Conservation (phyloP, 768 basidiomycete genomes). For the Paxillus involutus region DNA sequence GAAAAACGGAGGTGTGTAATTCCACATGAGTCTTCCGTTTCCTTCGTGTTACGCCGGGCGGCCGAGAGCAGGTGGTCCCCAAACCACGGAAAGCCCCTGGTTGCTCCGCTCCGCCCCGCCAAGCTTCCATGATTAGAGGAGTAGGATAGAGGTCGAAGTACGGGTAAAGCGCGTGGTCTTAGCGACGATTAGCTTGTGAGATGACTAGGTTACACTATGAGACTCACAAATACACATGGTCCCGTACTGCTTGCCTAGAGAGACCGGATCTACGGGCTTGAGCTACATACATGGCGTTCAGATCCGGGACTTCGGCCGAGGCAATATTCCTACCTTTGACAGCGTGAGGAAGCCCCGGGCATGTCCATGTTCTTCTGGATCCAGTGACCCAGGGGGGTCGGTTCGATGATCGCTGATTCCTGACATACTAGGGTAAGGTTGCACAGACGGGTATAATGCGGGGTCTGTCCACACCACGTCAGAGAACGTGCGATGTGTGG, state of each 20-base stretch:
- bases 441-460: conserved; percentile 15
- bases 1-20: conserved; percentile 12
- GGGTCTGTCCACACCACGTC: conserved; percentile 9
- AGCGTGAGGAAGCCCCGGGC: conserved; percentile 1
- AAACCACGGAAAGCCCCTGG: not conserved
- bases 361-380: not conserved
- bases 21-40: conserved; percentile 24
- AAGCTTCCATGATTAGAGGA: not conserved
- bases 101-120: not conserved
- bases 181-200: not conserved
- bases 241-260: not conserved
- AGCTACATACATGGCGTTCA: conserved; percentile 4
- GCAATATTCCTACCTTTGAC: conserved; percentile 12
- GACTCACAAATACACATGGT: not conserved
- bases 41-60: not conserved
- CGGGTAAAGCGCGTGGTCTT: conserved; percentile 21
- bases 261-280: not conserved
- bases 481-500: conserved; percentile 1
- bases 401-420: not conserved
- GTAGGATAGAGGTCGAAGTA: conserved; percentile 24
- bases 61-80: not conserved
- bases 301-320: not conserved
- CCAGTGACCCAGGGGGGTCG: conserved; percentile 6
- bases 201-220: not conserved
- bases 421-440: conserved; percentile 6